Conservation (phyloP, 768 basidiomycete species). For the Suillus occidentalis region DNA sequence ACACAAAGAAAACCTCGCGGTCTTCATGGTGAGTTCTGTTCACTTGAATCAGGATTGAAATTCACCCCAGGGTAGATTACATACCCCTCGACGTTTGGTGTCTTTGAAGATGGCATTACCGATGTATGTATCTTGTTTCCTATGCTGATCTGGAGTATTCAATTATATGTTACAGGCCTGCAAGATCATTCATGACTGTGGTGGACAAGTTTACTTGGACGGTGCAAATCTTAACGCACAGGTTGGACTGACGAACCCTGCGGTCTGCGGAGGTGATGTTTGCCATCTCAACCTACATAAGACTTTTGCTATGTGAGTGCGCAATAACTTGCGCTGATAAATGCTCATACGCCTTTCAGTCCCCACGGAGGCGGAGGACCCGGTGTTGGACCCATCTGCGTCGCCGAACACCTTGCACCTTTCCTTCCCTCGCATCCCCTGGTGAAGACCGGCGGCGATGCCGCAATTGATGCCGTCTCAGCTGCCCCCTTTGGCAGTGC, state of each 20-base stretch:
- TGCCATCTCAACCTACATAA: slow-evolving; percentile 99
- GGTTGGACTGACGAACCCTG: slow-evolving; percentile 89
- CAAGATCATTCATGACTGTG: slow-evolving; percentile 89
- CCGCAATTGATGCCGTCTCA: slow-evolving; percentile 84
- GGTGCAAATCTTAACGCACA: slow-evolving; percentile 94
- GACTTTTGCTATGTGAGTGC: slow-evolving; percentile 86
- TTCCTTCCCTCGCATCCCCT: slow-evolving; percentile 92
- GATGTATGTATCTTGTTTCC: slow-evolving; percentile 42
- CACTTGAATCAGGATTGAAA: slow-evolving; percentile 13
- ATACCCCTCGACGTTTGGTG: slow-evolving; percentile 96
- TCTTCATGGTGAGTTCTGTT: slow-evolving; percentile 77
- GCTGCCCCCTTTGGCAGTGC: slow-evolving; percentile 94
- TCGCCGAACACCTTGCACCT: slow-evolving; percentile 88
- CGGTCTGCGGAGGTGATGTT: slow-evolving; percentile 95
- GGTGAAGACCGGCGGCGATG: slow-evolving; percentile 60
- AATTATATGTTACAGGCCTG: slow-evolving; percentile 57
- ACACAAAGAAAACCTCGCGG: slow-evolving; percentile 89
- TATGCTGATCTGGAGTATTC: background rate
- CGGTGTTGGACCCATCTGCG: slow-evolving; percentile 95
- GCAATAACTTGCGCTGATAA: background rate
- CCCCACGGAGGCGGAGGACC: slow-evolving; percentile 98
- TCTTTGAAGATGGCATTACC: slow-evolving; percentile 90
- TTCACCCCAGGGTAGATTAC: slow-evolving; percentile 62
- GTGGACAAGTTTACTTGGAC: slow-evolving; percentile 97
- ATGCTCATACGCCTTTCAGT: slow-evolving; percentile 37